phyloP scores from a whole-genome alignment of 2,329 filamentous ascomycete species.

The Xylariaceae sp. region DNA sequence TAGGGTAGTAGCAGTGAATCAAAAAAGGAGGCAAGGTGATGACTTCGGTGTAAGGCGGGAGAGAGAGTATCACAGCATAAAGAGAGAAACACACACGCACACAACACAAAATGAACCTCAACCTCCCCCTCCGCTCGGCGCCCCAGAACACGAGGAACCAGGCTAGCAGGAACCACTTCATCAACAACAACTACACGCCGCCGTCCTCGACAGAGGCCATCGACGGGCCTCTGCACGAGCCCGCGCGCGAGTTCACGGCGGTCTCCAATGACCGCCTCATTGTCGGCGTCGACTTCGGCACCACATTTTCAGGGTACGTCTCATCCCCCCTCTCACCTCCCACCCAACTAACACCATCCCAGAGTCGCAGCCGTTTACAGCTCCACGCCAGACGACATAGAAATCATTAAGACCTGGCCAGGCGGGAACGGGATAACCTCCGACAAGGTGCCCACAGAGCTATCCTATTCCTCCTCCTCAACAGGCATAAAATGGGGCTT shows the following conservation, averaged over 20 bases:
- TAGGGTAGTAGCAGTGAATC: no score
- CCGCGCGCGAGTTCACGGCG: slow-evolving; percentile 46
- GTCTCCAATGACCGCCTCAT: slow-evolving; percentile 60
- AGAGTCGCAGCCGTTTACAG: slow-evolving; percentile 70
- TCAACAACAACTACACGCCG: slow-evolving; percentile 44
- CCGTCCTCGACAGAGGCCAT: slow-evolving; percentile 57
- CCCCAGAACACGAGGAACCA: slow-evolving; percentile 45
- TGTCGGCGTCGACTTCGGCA: slow-evolving; percentile 77
- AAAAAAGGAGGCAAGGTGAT: no score
- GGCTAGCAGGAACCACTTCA: slow-evolving; percentile 53
- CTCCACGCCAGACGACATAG: slow-evolving; percentile 70
- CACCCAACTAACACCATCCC: slow-evolving; percentile 21
- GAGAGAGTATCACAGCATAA: no score
- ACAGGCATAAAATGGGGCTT: slow-evolving; percentile 68
- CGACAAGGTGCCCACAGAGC: slow-evolving; percentile 79
- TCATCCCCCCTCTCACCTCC: not conserved
- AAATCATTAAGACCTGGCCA: slow-evolving; percentile 81
- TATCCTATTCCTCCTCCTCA: slow-evolving; percentile 55
- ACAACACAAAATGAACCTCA: slow-evolving; percentile 41
- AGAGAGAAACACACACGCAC: no score
- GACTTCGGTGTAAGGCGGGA: no score
- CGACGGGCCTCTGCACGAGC: slow-evolving; percentile 55
- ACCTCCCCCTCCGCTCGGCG: slow-evolving; percentile 46
- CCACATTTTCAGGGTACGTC: slow-evolving; percentile 72
- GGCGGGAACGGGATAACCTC: slow-evolving; percentile 82